phyloP scores from a whole-genome alignment of 257 asterid genomes.

The Plantago major region DNA sequence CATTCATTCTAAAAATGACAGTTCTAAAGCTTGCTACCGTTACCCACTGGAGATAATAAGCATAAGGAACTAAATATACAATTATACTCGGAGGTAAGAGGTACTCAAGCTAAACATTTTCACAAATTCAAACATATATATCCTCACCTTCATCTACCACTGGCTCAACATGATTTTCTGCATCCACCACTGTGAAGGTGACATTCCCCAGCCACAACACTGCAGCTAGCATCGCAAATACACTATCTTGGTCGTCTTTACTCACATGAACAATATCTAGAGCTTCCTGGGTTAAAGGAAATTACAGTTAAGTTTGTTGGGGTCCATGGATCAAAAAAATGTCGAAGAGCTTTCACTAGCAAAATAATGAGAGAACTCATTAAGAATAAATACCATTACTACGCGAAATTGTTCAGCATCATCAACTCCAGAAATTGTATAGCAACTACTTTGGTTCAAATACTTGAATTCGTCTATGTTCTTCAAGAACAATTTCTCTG shows the following conservation, averaged over 20 bases:
- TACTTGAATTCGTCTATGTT: conserved; percentile 70
- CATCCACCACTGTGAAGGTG: conserved; percentile 67
- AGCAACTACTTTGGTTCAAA: conserved; percentile 83
- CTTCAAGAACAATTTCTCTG: conserved; percentile 77
- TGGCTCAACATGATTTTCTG: conserved; percentile 95
- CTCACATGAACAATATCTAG: conserved; percentile 84
- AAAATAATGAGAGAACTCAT: conserved; percentile 22
- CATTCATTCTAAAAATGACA: no score
- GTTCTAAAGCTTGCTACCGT: no score
- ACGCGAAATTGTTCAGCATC: conserved; percentile 85
- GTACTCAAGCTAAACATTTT: neutral
- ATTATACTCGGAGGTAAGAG: no score
- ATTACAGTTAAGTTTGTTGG: conserved; percentile 23
- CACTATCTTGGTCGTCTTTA: conserved; percentile 88
- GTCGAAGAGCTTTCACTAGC: neutral
- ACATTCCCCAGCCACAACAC: conserved; percentile 93
- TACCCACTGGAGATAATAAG: no score
- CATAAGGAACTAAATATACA: no score
- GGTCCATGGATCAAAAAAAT: conserved; percentile 19
- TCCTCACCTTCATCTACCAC: conserved; percentile 81
- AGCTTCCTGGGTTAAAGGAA: conserved; percentile 65
- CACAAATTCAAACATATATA: conserved; percentile 12
- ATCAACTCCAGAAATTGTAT: conserved; percentile 76
- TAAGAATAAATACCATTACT: conserved; percentile 50
- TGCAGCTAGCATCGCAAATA: conserved; percentile 95